Base-by-base conservation (phyloP, 164 flowering plant species). In the Santalum album region DNA sequence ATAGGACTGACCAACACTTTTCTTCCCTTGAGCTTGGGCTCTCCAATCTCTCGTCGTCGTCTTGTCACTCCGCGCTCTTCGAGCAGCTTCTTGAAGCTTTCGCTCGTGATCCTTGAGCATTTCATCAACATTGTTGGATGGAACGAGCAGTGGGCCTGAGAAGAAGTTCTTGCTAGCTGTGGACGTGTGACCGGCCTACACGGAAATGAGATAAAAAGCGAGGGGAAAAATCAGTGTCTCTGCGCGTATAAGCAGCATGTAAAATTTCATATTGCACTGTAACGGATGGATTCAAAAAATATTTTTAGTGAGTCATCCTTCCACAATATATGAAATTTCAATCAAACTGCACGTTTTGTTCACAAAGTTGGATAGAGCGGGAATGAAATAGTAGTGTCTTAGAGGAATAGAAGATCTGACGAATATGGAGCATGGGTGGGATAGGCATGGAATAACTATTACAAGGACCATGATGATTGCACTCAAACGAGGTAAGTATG, bases 51-150 rank as follows among this genome's bases (percentile, higher is more conserved):
- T 69, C 9, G 60, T 11, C 61, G 60, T 77, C 57, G 60, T 12
- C 59, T 62, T 77, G 57, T 71, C 80, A 12, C 64, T 53, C 20
- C 76, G 68, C 25, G 79, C 44, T 63, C 74, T 62, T 51, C 87
- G 72, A 56, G 72, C 71, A 43, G 39, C 66, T 63, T 82, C 87
- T 60, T 77, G 87, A 45, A 82, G 70, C 58, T 55, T 59, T 0
- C 71, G 74, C 20, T 82, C 87, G 44, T 72, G 87, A 18, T 82
- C 84, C 65, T 71, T 77, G 1, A 82, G 82, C 70, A 79, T 68
- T 60, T 73, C 71, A 49, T 82, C 87, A 42, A 77, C 68, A 38
- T 75, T 75, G 63, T 54, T 61, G 26, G 87, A 65, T 12, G 75
- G 63, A 42, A 39, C 73, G 5, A 75, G 61, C 21, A 77, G 54